Percentiles rank a stretch among this genome's conserved stretches.
Evolutionary conservation across 2,329 filamentous ascomycete species (phyloP).

Genomic region (Magnaporthiopsis incrustans): DNA sequence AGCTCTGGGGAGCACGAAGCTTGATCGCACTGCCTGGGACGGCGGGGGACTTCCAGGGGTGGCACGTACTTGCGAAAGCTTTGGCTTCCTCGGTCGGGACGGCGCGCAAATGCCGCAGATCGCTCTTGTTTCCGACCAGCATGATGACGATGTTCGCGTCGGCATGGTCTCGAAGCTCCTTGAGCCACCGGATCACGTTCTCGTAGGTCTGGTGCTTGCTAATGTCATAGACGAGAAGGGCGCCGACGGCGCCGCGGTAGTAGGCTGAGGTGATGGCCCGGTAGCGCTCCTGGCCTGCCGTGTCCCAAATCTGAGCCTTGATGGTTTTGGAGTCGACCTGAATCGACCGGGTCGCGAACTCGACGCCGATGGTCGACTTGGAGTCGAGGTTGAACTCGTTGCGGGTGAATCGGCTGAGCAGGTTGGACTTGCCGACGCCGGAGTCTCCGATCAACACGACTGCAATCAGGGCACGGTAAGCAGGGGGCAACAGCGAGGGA

Average conservation of each 20-base stretch:
- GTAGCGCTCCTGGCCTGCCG: constrained; percentile 96
- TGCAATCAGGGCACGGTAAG: constrained; percentile 32
- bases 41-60: neutral
- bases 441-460: constrained; percentile 99
- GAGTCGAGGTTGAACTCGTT: constrained; percentile 99
- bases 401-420: constrained; percentile 97
- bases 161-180: constrained; percentile 95
- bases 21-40: neutral
- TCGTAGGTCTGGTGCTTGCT: constrained; percentile 99
- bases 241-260: constrained; percentile 95
- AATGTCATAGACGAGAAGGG: constrained; percentile 97
- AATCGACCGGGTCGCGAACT: constrained; percentile 97
- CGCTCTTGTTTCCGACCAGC: constrained; percentile 99
- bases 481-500: constrained; percentile 13
- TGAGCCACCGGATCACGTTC: constrained; percentile 98
- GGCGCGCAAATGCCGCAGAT: constrained; percentile 96
- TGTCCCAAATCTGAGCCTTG: constrained; percentile 99
- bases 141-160: constrained; percentile 99
- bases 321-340: constrained; percentile 99
- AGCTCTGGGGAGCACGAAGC: constrained; percentile 11
- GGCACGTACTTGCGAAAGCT: constrained; percentile 76
- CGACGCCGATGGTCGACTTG: constrained; percentile 98
- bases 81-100: constrained; percentile 98
- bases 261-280: constrained; percentile 98
- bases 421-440: constrained; percentile 99